Percentiles rank a stretch among this genome's conserved stretches.
Conservation (phyloP, 2,329 filamentous ascomycete genomes). For the Alternaria triticimaculans region DNA sequence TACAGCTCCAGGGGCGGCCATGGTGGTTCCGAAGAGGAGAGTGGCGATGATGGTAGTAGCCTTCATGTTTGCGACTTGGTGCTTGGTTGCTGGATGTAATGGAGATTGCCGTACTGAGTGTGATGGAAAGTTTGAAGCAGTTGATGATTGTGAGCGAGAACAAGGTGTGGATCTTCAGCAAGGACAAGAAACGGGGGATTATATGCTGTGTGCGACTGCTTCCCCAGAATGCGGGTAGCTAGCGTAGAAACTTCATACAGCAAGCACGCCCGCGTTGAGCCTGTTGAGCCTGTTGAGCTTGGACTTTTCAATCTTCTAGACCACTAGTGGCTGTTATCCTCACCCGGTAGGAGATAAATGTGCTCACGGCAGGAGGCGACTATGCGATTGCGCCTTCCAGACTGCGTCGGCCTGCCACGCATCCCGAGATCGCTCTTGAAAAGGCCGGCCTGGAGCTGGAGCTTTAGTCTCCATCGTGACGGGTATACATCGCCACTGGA, state of each 20-base stretch:
- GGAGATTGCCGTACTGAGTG: neutral
- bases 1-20: neutral
- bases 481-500: neutral
- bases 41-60: neutral
- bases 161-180: neutral
- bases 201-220: neutral
- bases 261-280: neutral
- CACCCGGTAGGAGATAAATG: neutral
- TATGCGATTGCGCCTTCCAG: neutral
- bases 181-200: neutral
- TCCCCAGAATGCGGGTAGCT: neutral
- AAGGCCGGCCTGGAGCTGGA: neutral
- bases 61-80: neutral
- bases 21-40: neutral
- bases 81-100: neutral
- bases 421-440: neutral
- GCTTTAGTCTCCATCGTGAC: neutral
- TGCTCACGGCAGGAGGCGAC: neutral
- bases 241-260: neutral
- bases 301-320: neutral
- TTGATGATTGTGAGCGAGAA: neutral
- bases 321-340: neutral
- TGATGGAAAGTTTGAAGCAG: neutral
- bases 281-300: neutral
- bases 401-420: neutral